phyloP scores from a whole-genome alignment of 371 early-diverging fungal genomes.

The Mortierella sp. region DNA sequence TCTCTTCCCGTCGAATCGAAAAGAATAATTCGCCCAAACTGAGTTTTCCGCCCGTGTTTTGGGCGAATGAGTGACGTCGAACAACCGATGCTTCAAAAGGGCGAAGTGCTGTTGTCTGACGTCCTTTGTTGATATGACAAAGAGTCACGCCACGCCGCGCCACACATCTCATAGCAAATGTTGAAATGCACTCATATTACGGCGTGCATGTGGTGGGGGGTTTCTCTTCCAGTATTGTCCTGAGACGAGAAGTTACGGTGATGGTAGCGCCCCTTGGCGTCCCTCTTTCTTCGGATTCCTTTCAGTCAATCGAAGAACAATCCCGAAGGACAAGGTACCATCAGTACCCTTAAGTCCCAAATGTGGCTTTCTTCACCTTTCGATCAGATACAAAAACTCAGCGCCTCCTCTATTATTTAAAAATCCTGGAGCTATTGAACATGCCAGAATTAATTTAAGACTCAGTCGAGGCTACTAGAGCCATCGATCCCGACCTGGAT shows the following conservation, averaged over 20 bases:
- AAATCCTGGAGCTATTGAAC: no score
- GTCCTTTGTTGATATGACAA: not conserved
- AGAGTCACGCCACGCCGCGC: not conserved
- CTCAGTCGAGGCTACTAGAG: no score
- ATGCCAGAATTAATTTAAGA: no score
- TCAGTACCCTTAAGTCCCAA: not conserved
- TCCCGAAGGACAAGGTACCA: not conserved
- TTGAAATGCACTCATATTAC: no score
- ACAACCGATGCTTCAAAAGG: not conserved
- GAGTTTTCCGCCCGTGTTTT: not conserved
- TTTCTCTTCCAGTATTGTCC: no score
- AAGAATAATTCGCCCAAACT: slow-evolving; percentile 5
- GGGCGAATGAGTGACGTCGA: slow-evolving; percentile 11
- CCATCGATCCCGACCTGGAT: no score
- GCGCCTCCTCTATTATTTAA: no score
- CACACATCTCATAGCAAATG: not conserved
- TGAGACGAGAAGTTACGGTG: no score
- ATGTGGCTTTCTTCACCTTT: not conserved
- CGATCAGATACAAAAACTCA: not conserved
- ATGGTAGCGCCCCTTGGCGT: not conserved
- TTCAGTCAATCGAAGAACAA: not conserved
- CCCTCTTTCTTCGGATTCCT: not conserved
- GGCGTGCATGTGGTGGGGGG: no score
- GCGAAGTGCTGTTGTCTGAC: not conserved
- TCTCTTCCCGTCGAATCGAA: not conserved